phyloP scores from a whole-genome alignment of 495 filamentous ascomycete species.

The Penicillium mononematosum region DNA sequence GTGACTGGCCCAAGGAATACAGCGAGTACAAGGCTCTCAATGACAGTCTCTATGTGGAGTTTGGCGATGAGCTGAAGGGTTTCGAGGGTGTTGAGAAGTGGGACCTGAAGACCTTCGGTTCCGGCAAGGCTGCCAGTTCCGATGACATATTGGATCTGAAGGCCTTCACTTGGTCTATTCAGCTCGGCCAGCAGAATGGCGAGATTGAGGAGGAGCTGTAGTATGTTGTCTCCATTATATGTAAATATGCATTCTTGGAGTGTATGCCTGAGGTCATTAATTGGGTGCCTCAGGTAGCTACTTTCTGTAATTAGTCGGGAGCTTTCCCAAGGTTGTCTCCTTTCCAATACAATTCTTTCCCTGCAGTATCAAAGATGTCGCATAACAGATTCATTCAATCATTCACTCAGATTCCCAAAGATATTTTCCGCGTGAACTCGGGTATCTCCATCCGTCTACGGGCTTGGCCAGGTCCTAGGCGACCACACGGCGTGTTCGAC shows the following conservation, averaged over 20 bases:
- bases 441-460: not conserved
- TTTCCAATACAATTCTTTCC: not conserved
- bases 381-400: not conserved
- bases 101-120: slow-evolving; percentile 38
- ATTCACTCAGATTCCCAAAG: not conserved
- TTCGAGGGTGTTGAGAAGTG: slow-evolving; percentile 40
- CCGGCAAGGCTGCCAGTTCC: slow-evolving; percentile 25
- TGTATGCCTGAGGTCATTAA: too few species aligned
- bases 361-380: not conserved
- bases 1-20: slow-evolving; percentile 44
- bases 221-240: not conserved
- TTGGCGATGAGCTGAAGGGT: slow-evolving; percentile 28
- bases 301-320: too few species aligned
- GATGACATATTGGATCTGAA: slow-evolving; percentile 23
- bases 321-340: too few species aligned
- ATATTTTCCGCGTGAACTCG: not conserved
- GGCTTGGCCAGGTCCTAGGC: not conserved
- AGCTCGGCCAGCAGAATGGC: slow-evolving; percentile 16
- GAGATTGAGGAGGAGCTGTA: slow-evolving; percentile 27
- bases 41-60: slow-evolving; percentile 23
- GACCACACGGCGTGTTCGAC: not conserved
- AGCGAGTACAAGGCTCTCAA: slow-evolving; percentile 32
- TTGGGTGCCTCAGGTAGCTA: too few species aligned
- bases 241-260: too few species aligned
- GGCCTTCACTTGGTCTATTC: slow-evolving; percentile 23